Base-by-base conservation (phyloP, 164 flowering plant species). In the Piper longum region DNA sequence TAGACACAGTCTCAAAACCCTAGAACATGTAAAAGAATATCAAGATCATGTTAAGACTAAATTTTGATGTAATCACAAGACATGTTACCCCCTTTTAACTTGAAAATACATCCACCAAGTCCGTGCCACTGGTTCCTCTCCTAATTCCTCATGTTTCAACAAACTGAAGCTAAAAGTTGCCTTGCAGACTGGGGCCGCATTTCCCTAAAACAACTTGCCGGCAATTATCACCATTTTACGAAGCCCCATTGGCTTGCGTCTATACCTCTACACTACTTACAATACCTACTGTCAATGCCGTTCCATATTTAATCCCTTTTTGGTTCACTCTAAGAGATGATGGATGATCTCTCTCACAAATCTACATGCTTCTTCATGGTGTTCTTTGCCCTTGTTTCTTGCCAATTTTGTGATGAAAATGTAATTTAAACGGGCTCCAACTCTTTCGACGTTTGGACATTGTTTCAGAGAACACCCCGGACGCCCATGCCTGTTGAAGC, bases 401-500 rank as follows among this genome's bases (percentile, higher is more conserved):
- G 59, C 77, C 75, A 69, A 76, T 85, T 77, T 61, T 84, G 64
- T 82, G 89, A 41, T 57, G 41, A 26, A 57, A 57, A 65, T 71
- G 72, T 69, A 90, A 68, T 69, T 88, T 90, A 77, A 95, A 95
- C 16, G 96, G 96, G 61, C 91, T 87, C 99, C 99, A 95, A 66
- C 89, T 87, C 70, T 87, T 87, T 76, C 96, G 76, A 67, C 95
- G 93, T 61, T 83, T 87, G 0, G 96, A 77, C 19, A 67, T 45
- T n/a, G 95, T 68, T 64, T 90, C 96, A 63, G 90, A 82, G 69
- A 95, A 95, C 57, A 95, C 81, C 6, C 97, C 97, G 11, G 97
- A 83, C 3, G 96, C 97, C 63, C 89, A 71, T 19, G 99, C 99
- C 67, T 91, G 87, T 77, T 95, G 93, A 69, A 95, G 82, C 97